Conservation (phyloP, 768 basidiomycete genomes). For the Ephemerocybe angulata region DNA sequence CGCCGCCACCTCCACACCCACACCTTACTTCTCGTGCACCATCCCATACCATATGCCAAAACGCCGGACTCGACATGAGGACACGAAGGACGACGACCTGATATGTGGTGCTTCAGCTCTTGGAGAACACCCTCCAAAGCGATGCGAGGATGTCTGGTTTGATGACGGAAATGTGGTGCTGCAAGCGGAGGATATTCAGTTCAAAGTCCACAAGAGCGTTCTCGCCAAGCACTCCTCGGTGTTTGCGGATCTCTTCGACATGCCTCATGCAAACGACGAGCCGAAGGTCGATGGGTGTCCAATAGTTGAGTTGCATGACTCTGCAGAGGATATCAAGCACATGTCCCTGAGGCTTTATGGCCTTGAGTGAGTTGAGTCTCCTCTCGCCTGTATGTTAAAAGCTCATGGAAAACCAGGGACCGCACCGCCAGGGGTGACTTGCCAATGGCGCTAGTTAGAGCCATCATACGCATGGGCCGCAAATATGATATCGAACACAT, state of each 20-base stretch:
- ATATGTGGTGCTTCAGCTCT: too few species aligned
- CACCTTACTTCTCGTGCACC: too few species aligned
- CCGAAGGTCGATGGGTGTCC: slow-evolving; percentile 10
- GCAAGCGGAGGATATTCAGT: slow-evolving; percentile 4
- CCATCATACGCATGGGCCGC: slow-evolving; percentile 12
- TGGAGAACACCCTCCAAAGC: too few species aligned
- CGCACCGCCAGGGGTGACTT: neutral
- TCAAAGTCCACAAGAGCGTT: slow-evolving; percentile 8
- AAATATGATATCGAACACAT: slow-evolving; percentile 14
- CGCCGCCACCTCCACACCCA: too few species aligned
- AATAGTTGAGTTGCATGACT: slow-evolving; percentile 10
- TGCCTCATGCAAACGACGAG: neutral
- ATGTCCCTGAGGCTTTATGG: slow-evolving; percentile 8
- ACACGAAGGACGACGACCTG: too few species aligned
- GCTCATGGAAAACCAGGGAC: neutral
- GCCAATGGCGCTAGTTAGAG: neutral
- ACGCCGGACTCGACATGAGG: too few species aligned
- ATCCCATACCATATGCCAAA: too few species aligned
- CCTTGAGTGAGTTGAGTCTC: slow-evolving; percentile 4
- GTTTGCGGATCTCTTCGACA: slow-evolving; percentile 6
- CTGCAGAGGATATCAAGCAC: slow-evolving; percentile 8
- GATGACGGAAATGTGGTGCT: slow-evolving; percentile 9
- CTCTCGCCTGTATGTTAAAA: neutral
- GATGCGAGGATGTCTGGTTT: slow-evolving; percentile 2
- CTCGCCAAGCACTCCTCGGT: slow-evolving; percentile 10